Conservation (phyloP, 2,329 filamentous ascomycete species). For the Amphichorda felina region DNA sequence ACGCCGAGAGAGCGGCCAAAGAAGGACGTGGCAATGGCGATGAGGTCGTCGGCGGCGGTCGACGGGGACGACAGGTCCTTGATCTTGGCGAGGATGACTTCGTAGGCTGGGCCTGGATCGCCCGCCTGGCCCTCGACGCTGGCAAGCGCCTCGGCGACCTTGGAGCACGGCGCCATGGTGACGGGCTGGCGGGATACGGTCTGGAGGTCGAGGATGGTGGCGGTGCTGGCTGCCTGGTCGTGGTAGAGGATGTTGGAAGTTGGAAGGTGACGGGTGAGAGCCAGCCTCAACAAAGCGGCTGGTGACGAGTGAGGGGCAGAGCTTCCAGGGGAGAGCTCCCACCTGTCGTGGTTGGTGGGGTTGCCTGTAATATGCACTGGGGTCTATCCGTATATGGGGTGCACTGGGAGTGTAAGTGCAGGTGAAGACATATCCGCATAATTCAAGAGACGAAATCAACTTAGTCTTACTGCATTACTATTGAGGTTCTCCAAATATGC, state of each 20-base stretch:
- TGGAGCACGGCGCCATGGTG: conserved; percentile 24
- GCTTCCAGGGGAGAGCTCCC: not conserved
- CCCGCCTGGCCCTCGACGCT: conserved; percentile 21
- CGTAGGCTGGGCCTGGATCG: conserved; percentile 34
- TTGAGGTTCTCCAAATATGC: not conserved
- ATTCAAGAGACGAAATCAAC: not conserved
- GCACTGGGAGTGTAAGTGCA: not conserved
- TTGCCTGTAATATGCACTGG: not conserved
- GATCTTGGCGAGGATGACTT: conserved; percentile 30
- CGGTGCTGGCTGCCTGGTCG: no score
- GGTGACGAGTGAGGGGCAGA: conserved; percentile 1
- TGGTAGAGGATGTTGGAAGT: not conserved
- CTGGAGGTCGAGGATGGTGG: not conserved
- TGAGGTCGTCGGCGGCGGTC: conserved; percentile 42
- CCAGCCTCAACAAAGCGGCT: conserved; percentile 1
- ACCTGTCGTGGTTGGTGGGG: not conserved
- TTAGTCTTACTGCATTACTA: not conserved
- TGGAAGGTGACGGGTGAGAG: not conserved
- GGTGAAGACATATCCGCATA: not conserved
- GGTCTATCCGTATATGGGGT: not conserved
- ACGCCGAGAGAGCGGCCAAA: conserved; percentile 61
- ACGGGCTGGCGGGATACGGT: not conserved
- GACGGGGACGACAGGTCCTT: conserved; percentile 25
- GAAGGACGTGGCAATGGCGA: conserved; percentile 54
- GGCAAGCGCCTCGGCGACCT: conserved; percentile 31